A percentile compares a stretch with the other conserved stretches of the same genome.
Conservation (phyloP, 2,329 filamentous ascomycete species). For the Exophiala xenobiotica region DNA sequence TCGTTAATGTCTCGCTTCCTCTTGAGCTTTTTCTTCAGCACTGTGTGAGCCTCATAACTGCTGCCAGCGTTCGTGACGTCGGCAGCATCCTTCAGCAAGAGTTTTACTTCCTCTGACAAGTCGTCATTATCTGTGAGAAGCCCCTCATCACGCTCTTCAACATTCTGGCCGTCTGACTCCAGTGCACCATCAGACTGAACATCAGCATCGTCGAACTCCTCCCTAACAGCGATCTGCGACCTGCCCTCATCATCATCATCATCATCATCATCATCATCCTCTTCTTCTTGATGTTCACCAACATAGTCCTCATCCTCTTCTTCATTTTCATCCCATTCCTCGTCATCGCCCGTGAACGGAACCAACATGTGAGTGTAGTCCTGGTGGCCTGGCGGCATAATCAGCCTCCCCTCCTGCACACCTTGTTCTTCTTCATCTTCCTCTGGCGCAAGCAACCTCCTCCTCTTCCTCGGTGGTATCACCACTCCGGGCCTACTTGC, state of each 20-base stretch:
- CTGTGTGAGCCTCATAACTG: background rate
- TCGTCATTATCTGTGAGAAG: conserved; percentile 10
- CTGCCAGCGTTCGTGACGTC: conserved; percentile 9
- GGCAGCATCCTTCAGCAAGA: conserved; percentile 23
- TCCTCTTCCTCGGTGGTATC: conserved; percentile 73
- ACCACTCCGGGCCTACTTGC: conserved; percentile 64
- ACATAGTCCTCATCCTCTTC: conserved; percentile 31
- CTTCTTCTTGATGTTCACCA: no score
- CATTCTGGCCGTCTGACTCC: conserved; percentile 27
- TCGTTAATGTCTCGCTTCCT: conserved; percentile 22
- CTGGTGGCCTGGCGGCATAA: no score
- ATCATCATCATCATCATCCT: conserved; percentile 15
- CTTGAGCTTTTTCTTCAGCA: conserved; percentile 15
- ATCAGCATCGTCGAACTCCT: conserved; percentile 31
- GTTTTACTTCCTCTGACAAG: conserved; percentile 20
- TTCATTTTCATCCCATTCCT: conserved; percentile 35
- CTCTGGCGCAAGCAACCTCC: conserved; percentile 45
- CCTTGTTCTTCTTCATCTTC: conserved; percentile 36
- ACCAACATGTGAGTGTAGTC: no score
- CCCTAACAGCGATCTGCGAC: conserved; percentile 19
- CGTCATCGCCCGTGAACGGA: conserved; percentile 23
- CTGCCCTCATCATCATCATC: conserved; percentile 9
- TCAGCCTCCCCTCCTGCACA: conserved; percentile 10
- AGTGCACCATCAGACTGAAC: conserved; percentile 28
- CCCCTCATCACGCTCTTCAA: conserved; percentile 35